Base-by-base conservation (phyloP, 1,284 basidiomycete species). In the Papiliotrema nemorosa region DNA sequence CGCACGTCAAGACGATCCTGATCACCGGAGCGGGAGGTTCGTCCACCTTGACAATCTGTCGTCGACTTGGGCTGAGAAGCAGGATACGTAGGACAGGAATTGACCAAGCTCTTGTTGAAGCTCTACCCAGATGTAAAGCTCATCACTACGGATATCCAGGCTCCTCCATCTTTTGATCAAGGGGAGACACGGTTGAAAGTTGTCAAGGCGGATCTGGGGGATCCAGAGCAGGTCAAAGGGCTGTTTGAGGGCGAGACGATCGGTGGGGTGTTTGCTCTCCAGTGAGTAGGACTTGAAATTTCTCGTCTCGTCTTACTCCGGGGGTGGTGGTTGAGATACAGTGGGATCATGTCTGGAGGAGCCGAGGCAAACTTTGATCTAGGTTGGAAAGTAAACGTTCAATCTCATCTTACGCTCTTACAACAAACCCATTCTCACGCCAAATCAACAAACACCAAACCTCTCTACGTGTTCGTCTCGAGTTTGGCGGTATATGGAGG, bases 311-410 rank as follows among this genome's bases (percentile, higher is more conserved):
- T 7, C 14, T 14, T 7, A 31, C 14, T 14, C 9, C 14, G 7
- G 29, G 29, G 7, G 29, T 7, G 7, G 29, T 31, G 29, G 9
- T 31, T 7, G 14, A 31, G 16, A n/a, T 12, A 36, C 55, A 75
- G 71, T 59, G 83, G 83, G 1, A 82, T 83, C 67, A 84, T 84
- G 84, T 83, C 81, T n/a, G 80, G 82, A 21, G 82, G 82, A 18
- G 78, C 81, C 16, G 84, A 85, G 65, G 80, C 81, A 53, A 78
- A 83, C 62, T 84, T 84, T 62, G 80, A 82, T 38, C 68, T 83
- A 3, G 82, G 82, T 5, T 74, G 82, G 57, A 50, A 62, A 1
- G 81, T 84, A 53, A 85, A 85, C 66, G 66, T 84, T 48, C 81
- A 84, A 64, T 82, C 81, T 9, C 78, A 84, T 44, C 76, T 82